Conservation (phyloP, 257 asterid genomes). For the Solanum tacnaense region DNA sequence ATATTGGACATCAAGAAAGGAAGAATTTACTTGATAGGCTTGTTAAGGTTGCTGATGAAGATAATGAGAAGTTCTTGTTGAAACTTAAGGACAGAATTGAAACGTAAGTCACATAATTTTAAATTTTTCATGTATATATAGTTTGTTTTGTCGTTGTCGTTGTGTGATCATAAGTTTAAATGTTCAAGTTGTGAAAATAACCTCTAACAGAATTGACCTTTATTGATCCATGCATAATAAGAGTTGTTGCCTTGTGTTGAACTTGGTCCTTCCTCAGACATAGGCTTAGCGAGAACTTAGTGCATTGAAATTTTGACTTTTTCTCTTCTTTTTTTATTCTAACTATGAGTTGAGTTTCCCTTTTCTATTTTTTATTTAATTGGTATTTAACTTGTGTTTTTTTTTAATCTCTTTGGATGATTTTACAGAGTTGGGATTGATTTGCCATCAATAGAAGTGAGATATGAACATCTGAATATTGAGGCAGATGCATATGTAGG, state of each 20-base stretch:
- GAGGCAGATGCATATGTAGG: neutral
- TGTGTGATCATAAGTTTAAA: neutral
- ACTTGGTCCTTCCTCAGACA: neutral
- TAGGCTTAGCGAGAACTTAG: neutral
- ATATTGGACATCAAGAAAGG: conserved; percentile 13
- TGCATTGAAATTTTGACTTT: neutral
- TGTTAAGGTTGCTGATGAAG: conserved; percentile 53
- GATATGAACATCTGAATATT: neutral
- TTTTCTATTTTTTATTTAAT: neutral
- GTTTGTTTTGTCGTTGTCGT: neutral
- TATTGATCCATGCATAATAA: neutral
- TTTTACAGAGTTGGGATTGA: neutral
- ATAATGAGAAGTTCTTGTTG: conserved; percentile 52
- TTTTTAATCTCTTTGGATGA: neutral
- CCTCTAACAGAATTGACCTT: neutral
- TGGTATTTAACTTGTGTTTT: neutral
- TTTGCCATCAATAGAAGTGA: neutral
- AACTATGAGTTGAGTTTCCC: neutral
- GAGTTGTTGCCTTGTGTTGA: neutral
- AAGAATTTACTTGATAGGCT: conserved; percentile 42
- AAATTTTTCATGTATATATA: neutral
- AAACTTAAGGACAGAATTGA: conserved; percentile 49
- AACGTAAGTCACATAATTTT: conserved; percentile 9
- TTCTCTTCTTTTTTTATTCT: too few species aligned
- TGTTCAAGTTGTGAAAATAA: neutral